phyloP scores from a whole-genome alignment of 805 yeast species.

The Starmerella apicola region DNA sequence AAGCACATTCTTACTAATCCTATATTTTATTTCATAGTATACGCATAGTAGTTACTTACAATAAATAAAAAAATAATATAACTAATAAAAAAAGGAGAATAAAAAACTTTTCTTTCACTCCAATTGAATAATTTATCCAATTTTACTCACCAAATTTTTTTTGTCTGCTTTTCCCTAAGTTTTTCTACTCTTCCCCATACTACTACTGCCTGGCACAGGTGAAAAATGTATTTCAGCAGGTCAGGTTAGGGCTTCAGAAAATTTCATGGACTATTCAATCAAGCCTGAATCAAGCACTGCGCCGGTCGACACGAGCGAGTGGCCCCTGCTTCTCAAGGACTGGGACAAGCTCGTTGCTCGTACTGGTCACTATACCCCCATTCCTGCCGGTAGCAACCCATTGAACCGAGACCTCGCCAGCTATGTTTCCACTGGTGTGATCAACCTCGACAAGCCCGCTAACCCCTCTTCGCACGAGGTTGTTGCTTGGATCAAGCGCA shows the following conservation, averaged over 20 bases:
- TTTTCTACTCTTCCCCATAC: neutral
- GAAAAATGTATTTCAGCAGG: neutral
- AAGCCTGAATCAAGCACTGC: constrained; percentile 75
- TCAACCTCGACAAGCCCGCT: constrained; percentile 93
- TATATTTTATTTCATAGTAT: no score
- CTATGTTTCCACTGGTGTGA: constrained; percentile 88
- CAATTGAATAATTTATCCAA: neutral
- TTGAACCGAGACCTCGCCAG: constrained; percentile 84
- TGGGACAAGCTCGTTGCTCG: constrained; percentile 89
- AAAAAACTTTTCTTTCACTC: neutral
- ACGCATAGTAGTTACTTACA: no score
- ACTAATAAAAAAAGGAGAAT: no score
- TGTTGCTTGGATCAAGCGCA: constrained; percentile 97
- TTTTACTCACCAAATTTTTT: neutral
- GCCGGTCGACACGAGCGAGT: constrained; percentile 74
- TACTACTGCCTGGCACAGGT: neutral
- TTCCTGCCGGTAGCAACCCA: constrained; percentile 91
- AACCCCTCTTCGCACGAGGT: constrained; percentile 98
- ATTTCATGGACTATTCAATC: constrained; percentile 37
- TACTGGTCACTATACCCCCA: constrained; percentile 95
- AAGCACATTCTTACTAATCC: no score
- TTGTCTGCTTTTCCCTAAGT: neutral
- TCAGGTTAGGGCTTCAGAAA: constrained; percentile 2
- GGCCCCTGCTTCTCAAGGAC: constrained; percentile 91
- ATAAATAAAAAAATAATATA: no score